These are phyloP conservation scores for Starmerella floris DNA, from an alignment of 805 yeast genomes.

Conservation along the genomic window DNA sequence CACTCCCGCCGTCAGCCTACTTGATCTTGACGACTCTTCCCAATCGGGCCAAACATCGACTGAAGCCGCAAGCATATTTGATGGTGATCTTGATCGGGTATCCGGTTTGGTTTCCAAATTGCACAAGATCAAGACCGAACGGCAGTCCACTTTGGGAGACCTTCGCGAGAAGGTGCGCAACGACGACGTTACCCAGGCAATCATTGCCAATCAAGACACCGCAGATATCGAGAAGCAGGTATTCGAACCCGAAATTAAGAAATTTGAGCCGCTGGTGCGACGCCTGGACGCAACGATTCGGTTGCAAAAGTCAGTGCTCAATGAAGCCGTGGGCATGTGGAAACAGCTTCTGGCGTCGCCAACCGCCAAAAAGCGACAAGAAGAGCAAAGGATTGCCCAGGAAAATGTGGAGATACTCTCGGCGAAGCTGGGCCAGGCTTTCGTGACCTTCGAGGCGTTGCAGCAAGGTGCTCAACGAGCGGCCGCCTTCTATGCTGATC, in stretches of 20 bases:
- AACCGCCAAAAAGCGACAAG: conserved; percentile 31
- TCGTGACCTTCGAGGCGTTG: conserved; percentile 45
- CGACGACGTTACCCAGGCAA: conserved; percentile 71
- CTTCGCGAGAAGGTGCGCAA: conserved; percentile 53
- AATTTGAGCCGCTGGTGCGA: conserved; percentile 55
- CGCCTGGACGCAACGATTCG: conserved; percentile 57
- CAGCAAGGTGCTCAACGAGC: conserved; percentile 51
- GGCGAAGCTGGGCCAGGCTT: conserved; percentile 36
- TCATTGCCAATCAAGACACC: conserved; percentile 45
- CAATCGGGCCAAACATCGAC: not conserved
- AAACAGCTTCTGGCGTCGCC: conserved; percentile 35
- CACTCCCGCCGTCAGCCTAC: conserved; percentile 5
- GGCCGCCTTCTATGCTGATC: conserved; percentile 44
- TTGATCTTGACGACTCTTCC: conserved; percentile 7
- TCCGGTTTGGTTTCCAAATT: conserved; percentile 50
- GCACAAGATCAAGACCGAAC: conserved; percentile 48
- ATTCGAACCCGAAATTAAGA: conserved; percentile 60
- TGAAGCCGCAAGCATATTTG: conserved; percentile 1
- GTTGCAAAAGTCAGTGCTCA: conserved; percentile 46
- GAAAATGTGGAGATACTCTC: conserved; percentile 30
- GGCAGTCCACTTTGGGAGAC: conserved; percentile 45
- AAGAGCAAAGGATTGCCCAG: conserved; percentile 27
- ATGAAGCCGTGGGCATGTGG: conserved; percentile 36
- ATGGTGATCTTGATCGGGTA: conserved; percentile 33
- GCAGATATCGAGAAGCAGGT: conserved; percentile 41